Evolutionary conservation across 2,329 filamentous ascomycete species (phyloP), one percentile per base, ranked within the genome.

Genomic region (Zasmidium angulare): DNA sequence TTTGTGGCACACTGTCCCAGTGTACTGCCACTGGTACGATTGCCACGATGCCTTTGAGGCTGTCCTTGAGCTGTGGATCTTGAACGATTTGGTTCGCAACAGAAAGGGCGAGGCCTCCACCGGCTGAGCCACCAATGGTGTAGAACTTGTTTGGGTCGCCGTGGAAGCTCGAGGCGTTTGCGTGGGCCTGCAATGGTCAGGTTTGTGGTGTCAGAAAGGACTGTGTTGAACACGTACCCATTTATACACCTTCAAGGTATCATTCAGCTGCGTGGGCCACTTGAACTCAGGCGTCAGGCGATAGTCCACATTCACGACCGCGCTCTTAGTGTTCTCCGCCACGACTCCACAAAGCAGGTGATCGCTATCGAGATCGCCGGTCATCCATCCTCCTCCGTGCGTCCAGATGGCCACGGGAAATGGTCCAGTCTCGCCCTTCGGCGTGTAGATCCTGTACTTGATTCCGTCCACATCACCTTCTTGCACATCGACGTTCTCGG

Each of bases 281-380:
- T 72, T 72, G 61, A 76, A 58, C 57, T 81, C 77, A 0, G 79
- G 79, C 1, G 78, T 75, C 17, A 81, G 71, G 61, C 76, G 70
- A 58, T 79, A 79, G 26, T 77, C 75, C 2, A 79, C 72, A 67
- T 77, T 77, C 9, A 79, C 58, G 4, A 69, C 58, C 2, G 58
- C 63, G 52, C 58, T 62, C 21, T 65, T 61, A n/a, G 65, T 66
- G 40, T 67, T 54, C 53, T 66, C 63, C 14, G 62, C 55, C 4
- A 69, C 52, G 4, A 66, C 56, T 11, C 62, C 61, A 56, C 67
- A 69, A n/a, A 66, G 23, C 12, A 64, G 22, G 43, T 67, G 63
- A 53, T 69, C 67, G 3, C 60, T 50, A 50, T 69, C 55, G 19
- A 69, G 36, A 57, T 68, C 63, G 19, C 67, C 67, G 12, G 59